Percentiles rank a stretch among this genome's conserved stretches.
These are phyloP conservation scores for Trametes polyzona DNA, from an alignment of 1,284 basidiomycete species.

Conservation along the genomic window DNA sequence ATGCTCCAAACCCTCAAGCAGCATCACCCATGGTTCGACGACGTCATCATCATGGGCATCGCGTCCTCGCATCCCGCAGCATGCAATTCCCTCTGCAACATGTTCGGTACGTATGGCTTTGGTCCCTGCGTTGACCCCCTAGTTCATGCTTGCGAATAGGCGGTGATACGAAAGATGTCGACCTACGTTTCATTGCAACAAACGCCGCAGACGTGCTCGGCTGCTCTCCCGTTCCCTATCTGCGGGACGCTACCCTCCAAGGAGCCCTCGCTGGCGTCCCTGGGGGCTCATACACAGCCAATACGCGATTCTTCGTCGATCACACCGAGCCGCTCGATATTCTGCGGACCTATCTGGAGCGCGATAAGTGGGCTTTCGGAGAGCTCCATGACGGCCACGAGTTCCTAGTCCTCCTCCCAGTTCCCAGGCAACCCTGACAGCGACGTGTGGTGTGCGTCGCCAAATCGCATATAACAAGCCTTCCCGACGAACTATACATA, in stretches of 20 bases:
- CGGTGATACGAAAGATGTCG: neutral
- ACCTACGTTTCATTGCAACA: slow-evolving; percentile 13
- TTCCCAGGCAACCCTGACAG: neutral
- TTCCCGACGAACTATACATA: no score
- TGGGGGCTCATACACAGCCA: slow-evolving; percentile 9
- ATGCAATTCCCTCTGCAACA: slow-evolving; percentile 18
- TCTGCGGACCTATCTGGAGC: slow-evolving; percentile 8
- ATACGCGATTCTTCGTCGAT: slow-evolving; percentile 22
- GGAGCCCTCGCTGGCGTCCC: slow-evolving; percentile 4
- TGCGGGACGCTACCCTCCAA: slow-evolving; percentile 3
- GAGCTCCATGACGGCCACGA: slow-evolving; percentile 19
- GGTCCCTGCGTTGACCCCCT: neutral
- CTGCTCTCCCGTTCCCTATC: slow-evolving; percentile 8
- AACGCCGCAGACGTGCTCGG: slow-evolving; percentile 9
- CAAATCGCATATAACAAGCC: no score
- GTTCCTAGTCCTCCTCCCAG: slow-evolving; percentile 13
- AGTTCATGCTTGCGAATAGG: neutral
- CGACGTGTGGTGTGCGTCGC: neutral
- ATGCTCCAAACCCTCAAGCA: slow-evolving; percentile 14
- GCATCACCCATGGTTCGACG: slow-evolving; percentile 8
- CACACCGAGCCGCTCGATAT: slow-evolving; percentile 20
- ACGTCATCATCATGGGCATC: slow-evolving; percentile 17
- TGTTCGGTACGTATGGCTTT: slow-evolving; percentile 5
- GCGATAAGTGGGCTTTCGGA: slow-evolving; percentile 19
- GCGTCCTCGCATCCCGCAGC: slow-evolving; percentile 26